These are phyloP conservation scores for Picea mariana DNA, from an alignment of 83 land plant species.

Conservation along the genomic window DNA sequence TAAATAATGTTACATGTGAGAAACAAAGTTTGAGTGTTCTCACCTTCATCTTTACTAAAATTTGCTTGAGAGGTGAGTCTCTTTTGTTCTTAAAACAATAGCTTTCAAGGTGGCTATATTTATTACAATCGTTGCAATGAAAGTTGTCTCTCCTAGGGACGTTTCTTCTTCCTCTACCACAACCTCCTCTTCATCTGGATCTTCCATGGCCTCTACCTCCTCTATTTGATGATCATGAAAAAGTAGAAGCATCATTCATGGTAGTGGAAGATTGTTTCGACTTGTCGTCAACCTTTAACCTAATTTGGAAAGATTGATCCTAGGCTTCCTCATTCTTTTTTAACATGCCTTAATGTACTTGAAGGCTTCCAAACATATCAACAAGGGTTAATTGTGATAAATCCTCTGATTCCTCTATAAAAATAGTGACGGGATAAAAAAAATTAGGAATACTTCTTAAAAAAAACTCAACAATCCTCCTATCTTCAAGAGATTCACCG, in stretches of 20 bases:
- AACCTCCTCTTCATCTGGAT: neutral
- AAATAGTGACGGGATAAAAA: neutral
- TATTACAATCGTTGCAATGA: neutral
- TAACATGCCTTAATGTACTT: neutral
- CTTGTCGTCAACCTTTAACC: neutral
- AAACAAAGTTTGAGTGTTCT: too few relatives aligned
- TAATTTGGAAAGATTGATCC: neutral
- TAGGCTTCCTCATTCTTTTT: neutral
- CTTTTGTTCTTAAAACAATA: neutral
- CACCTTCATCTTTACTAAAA: too few relatives aligned
- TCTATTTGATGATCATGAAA: neutral
- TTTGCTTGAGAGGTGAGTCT: too few relatives aligned
- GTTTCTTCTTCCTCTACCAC: neutral
- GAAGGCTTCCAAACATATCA: neutral
- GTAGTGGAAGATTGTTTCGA: neutral
- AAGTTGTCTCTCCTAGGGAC: neutral
- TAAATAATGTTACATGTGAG: too few relatives aligned
- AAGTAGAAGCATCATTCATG: neutral
- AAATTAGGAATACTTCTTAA: too few relatives aligned
- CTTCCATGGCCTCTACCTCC: neutral
- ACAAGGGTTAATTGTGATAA: neutral
- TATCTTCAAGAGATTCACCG: too few relatives aligned
- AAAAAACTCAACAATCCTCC: too few relatives aligned
- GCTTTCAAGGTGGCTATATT: neutral
- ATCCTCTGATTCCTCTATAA: neutral